These are phyloP conservation scores for Linum usitatissimum DNA, from an alignment of 345 rosid genomes.

Conservation along the genomic window DNA sequence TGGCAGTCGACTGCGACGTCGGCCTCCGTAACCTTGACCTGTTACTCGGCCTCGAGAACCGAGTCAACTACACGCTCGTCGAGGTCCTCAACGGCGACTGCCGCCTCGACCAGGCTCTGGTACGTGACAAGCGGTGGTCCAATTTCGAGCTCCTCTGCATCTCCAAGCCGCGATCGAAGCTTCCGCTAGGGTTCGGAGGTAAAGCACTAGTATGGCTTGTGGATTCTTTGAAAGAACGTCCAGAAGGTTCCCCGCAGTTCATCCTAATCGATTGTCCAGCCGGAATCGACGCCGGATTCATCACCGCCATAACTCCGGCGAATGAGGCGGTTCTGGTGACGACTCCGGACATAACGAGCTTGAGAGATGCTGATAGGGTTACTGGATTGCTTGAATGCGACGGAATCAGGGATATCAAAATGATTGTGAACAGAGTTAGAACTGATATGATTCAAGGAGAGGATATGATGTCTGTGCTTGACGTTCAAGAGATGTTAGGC, in stretches of 20 bases:
- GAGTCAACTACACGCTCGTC: conserved; percentile 83
- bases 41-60: conserved; percentile 82
- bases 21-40: conserved; percentile 96
- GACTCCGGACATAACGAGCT: conserved; percentile 81
- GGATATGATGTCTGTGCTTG: conserved; percentile 96
- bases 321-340: conserved; percentile 83
- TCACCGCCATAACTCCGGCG: conserved; percentile 94
- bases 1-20: conserved; percentile 84
- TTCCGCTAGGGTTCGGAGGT: conserved; percentile 87
- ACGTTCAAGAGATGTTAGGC: conserved; percentile 92
- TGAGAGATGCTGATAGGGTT: conserved; percentile 83
- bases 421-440: conserved; percentile 86
- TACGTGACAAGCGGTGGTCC: conserved; percentile 91
- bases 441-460: conserved; percentile 98
- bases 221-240: conserved; percentile 55
- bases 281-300: conserved; percentile 97
- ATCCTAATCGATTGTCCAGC: conserved; percentile 87
- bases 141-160: conserved; percentile 87
- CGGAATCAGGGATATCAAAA: conserved; percentile 83
- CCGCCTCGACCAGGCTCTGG: conserved; percentile 90
- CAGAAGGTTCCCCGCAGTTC: conserved; percentile 75
- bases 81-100: conserved; percentile 92
- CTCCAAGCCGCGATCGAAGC: conserved; percentile 86
- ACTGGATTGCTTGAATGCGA: conserved; percentile 83
- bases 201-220: conserved; percentile 89